phyloP scores from a whole-genome alignment of 2,329 filamentous ascomycete genomes.

The Emmonsia crescens region DNA sequence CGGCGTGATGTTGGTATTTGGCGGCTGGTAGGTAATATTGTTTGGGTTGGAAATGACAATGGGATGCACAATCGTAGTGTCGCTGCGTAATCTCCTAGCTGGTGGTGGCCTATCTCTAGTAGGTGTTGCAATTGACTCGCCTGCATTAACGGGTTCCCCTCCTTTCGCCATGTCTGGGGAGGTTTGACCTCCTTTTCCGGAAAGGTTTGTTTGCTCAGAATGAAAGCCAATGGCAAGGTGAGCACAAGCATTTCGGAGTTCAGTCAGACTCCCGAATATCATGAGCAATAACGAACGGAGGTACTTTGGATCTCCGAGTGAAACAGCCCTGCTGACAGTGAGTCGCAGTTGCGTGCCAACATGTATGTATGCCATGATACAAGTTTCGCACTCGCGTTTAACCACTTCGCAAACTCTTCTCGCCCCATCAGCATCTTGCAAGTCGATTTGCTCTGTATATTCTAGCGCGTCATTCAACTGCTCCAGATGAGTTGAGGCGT shows the following conservation, averaged over 20 bases:
- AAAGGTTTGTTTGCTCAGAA: constrained; percentile 19
- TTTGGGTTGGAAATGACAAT: constrained; percentile 23
- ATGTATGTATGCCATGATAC: constrained; percentile 40
- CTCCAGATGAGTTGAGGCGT: constrained; percentile 46
- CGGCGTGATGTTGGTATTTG: constrained; percentile 23
- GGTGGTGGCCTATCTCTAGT: constrained; percentile 37
- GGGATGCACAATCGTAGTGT: constrained; percentile 41
- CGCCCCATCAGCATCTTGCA: constrained; percentile 41
- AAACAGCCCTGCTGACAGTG: constrained; percentile 41
- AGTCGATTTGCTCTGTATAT: constrained; percentile 37
- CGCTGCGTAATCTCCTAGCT: constrained; percentile 38
- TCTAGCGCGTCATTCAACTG: constrained; percentile 46
- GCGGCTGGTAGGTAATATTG: constrained; percentile 13
- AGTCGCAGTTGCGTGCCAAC: constrained; percentile 40
- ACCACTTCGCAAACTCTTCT: constrained; percentile 31
- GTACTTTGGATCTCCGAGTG: constrained; percentile 45
- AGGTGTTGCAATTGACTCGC: constrained; percentile 30
- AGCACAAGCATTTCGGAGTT: constrained; percentile 49
- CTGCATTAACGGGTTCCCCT: constrained; percentile 20
- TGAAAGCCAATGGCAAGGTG: constrained; percentile 34
- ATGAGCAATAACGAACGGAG: constrained; percentile 49
- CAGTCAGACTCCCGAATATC: constrained; percentile 47
- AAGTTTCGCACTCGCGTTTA: constrained; percentile 38
- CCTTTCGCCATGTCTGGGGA: constrained; percentile 22
- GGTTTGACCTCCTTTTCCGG: constrained; percentile 1